These are phyloP conservation scores for Ormosia emarginata DNA, from an alignment of 306 rosid species.

Conservation along the genomic window DNA sequence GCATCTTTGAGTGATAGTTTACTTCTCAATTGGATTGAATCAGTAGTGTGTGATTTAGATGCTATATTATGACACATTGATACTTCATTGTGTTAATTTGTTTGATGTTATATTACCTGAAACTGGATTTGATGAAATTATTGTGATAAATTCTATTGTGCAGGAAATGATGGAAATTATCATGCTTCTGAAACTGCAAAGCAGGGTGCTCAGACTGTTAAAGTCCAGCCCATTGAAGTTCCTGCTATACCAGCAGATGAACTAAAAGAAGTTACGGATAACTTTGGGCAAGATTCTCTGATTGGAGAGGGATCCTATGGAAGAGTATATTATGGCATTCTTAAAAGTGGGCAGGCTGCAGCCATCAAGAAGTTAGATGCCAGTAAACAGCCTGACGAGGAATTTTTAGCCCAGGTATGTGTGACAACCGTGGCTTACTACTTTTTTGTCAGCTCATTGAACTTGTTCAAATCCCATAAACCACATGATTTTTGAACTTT, in stretches of 20 bases:
- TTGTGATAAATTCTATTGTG: slow-evolving; percentile 9
- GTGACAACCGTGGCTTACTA: neutral
- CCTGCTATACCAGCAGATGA: slow-evolving; percentile 67
- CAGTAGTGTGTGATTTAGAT: neutral
- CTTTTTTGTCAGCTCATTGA: neutral
- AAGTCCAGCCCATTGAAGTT: slow-evolving; percentile 82
- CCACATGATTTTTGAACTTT: slow-evolving; percentile 11
- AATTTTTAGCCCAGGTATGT: slow-evolving; percentile 85
- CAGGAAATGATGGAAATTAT: slow-evolving; percentile 71
- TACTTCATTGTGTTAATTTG: neutral
- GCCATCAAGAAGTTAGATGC: slow-evolving; percentile 92
- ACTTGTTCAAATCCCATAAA: slow-evolving; percentile 5
- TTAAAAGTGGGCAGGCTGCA: slow-evolving; percentile 66
- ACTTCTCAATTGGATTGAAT: neutral
- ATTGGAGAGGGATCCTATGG: slow-evolving; percentile 98
- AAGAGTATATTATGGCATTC: slow-evolving; percentile 73
- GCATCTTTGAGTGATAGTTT: neutral
- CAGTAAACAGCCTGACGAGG: slow-evolving; percentile 92
- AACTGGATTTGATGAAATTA: slow-evolving; percentile 19
- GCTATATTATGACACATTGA: neutral
- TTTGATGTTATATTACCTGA: neutral
- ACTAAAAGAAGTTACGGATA: slow-evolving; percentile 71
- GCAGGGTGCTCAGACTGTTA: slow-evolving; percentile 65
- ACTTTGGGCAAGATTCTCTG: slow-evolving; percentile 66
- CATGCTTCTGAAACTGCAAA: slow-evolving; percentile 58